phyloP scores from a whole-genome alignment of 306 rosid genomes.

The Cajanus cajan region DNA sequence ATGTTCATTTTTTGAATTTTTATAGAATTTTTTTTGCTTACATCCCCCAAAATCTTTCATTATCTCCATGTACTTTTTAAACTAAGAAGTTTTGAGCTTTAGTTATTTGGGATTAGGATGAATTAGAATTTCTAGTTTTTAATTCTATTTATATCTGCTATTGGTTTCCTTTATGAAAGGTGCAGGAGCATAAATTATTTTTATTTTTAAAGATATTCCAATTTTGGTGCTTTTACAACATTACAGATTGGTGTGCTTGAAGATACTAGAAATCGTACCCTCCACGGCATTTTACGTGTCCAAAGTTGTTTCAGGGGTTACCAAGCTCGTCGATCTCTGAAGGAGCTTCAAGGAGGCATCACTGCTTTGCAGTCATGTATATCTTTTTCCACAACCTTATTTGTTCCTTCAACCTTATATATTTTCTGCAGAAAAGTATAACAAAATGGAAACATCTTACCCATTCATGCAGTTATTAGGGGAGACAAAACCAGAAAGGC shows the following conservation, averaged over 20 bases:
- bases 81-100: background rate
- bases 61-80: background rate
- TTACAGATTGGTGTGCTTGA: conserved; percentile 95
- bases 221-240: conserved; percentile 17
- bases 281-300: conserved; percentile 84
- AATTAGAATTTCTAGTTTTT: conserved; percentile 15
- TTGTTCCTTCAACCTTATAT: conserved; percentile 30
- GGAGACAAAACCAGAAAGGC: conserved; percentile 72
- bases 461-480: conserved; percentile 65
- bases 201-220: background rate
- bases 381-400: background rate
- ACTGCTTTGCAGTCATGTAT: conserved; percentile 81
- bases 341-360: conserved; percentile 63
- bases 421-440: conserved; percentile 18
- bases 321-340: conserved; percentile 66
- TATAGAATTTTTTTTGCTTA: background rate
- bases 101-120: conserved; percentile 2
- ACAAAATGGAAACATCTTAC: conserved; percentile 14
- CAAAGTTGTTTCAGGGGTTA: conserved; percentile 97
- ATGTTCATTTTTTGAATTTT: background rate
- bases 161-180: conserved; percentile 5
- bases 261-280: conserved; percentile 92
- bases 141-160: background rate
- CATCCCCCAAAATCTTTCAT: background rate
- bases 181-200: background rate